Evolutionary conservation across 2,329 filamentous ascomycete species (phyloP), one percentile per base, ranked within the genome.

Genomic region (Paecilomyces dactylethromorphus): DNA sequence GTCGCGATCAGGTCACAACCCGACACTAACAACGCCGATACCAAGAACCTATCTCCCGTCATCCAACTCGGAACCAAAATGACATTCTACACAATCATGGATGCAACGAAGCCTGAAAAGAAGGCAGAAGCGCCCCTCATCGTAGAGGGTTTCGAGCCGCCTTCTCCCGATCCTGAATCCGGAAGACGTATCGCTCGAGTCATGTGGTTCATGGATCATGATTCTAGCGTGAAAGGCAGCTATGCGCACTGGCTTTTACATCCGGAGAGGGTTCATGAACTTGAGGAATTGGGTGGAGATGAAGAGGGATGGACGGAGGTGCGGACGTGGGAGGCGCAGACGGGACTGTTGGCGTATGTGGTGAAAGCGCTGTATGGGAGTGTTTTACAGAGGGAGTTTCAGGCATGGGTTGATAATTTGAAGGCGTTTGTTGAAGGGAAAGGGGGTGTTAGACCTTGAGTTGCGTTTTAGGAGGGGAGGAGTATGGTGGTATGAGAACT

Each of bases 211-310:
- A 35, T 58, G 35, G 66, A 74, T 69, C 15, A 73, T 31, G 7
- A 60, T 63, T 22, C 68, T 63, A 69, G 52, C 59, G 66, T 11
- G 60, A 71, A 58, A 57, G 74, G 61, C 64, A 66, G 70, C 58
- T 62, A 68, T 21, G 63, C 71, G 10, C 63, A 62, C 2, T 73
- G 66, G n/a, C 54, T 81, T 18, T 58, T 81, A 56, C 71, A 66
- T 55, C 73, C 75, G 31, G 78, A 81, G 63, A 67, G 78, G 11
- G 76, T 79, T n/a, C 78, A 81, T 61, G 79, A 81, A 68, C 68
- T 82, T 35, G 66, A 67, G 21, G 76, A 77, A 58, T 66, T 71
- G 6, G 70, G 70, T 33, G 68, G 55, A 6, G 60, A 26, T 3
- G 56, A 57, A 13, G 54, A 58, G 22, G 63, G 60, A 11, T 26